Percentiles rank a stretch among this genome's conserved stretches.
Evolutionary conservation across 345 rosid genomes (phyloP).

Genomic region (Salix viminalis): DNA sequence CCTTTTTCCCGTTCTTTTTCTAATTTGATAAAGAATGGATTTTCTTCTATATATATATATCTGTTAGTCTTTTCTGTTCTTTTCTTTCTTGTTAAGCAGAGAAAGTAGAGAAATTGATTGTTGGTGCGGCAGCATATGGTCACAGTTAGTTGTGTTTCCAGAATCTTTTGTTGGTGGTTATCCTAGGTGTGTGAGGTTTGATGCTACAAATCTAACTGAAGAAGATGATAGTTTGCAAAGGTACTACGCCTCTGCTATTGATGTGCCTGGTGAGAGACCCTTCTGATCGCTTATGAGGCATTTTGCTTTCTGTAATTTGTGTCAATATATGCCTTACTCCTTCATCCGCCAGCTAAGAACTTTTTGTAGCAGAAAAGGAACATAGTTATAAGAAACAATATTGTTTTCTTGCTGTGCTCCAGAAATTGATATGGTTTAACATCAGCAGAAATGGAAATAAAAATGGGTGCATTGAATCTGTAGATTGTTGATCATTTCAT

Average conservation of each 20-base stretch:
- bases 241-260: slow-evolving; percentile 19
- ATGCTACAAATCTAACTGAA: background rate
- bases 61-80: background rate
- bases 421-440: background rate
- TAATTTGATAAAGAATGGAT: background rate
- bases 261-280: slow-evolving; percentile 18
- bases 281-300: background rate
- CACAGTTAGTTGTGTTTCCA: slow-evolving; percentile 26
- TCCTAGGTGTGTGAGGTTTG: background rate
- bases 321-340: background rate
- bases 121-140: slow-evolving; percentile 17
- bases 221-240: background rate
- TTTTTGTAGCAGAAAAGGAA: background rate
- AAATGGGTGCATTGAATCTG: background rate
- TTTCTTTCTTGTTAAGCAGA: slow-evolving; percentile 6
- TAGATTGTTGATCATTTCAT: background rate
- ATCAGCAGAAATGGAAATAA: background rate
- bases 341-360: background rate
- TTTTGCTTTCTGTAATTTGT: background rate
- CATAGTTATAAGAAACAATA: background rate
- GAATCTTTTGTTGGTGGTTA: slow-evolving; percentile 28
- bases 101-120: slow-evolving; percentile 22
- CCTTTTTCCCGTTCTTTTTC: too few relatives aligned
- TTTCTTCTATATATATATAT: background rate
- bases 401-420: background rate